Evolutionary conservation across 495 filamentous ascomycete genomes (phyloP).

Genomic region (Aspergillus haitiensis): DNA sequence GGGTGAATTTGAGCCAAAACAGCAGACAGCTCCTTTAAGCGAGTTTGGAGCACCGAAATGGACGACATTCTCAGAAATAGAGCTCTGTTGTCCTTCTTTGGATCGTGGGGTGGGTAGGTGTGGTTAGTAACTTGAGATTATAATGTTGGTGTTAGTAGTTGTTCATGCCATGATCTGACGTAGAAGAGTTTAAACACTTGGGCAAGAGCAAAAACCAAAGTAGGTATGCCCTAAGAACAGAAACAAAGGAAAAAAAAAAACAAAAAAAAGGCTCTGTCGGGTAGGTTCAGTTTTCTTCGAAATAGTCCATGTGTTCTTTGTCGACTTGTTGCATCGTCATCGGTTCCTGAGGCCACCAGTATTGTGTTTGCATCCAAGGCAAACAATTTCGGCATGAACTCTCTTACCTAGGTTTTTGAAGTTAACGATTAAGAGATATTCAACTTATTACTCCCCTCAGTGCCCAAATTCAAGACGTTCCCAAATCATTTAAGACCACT

Average conservation of each 20-base stretch:
- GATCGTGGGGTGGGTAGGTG: neutral
- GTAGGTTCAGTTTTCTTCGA: neutral
- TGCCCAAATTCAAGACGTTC: no score
- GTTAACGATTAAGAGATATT: slow-evolving; percentile 8
- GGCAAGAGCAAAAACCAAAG: no score
- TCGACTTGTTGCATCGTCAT: slow-evolving; percentile 20
- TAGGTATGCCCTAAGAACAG: no score
- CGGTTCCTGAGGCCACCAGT: slow-evolving; percentile 20
- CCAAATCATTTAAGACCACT: neutral
- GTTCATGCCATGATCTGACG: neutral
- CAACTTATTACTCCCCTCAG: no score
- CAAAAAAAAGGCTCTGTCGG: neutral
- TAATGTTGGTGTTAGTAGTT: neutral
- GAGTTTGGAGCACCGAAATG: slow-evolving; percentile 60
- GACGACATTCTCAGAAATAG: slow-evolving; percentile 43
- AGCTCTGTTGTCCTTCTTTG: neutral
- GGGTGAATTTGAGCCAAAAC: slow-evolving; percentile 65
- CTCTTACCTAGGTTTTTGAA: slow-evolving; percentile 13
- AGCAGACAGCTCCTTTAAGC: slow-evolving; percentile 67
- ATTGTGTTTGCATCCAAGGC: slow-evolving; percentile 42
- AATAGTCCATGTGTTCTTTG: slow-evolving; percentile 15
- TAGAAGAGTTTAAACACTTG: neutral
- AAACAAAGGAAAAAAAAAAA: no score
- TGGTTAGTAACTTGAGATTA: neutral
- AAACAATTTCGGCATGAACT: slow-evolving; percentile 30